Base-by-base conservation (phyloP, 2,329 filamentous ascomycete genomes). In the Stagonosporopsis vannaccii region DNA sequence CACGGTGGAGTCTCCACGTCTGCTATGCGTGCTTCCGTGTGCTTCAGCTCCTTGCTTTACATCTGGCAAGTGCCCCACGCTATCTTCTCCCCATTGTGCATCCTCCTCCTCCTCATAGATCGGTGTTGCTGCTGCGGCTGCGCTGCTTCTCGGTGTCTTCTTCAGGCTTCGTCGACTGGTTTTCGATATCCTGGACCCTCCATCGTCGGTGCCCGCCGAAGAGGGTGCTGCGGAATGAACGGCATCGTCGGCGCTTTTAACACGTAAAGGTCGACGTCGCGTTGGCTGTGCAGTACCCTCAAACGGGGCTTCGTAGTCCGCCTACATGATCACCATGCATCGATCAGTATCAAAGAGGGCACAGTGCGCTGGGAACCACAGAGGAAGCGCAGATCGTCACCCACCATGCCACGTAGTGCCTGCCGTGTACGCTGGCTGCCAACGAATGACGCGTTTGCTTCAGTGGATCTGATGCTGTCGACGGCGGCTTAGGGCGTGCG, bases 21-120 rank as follows among this genome's bases (percentile, higher is more conserved):
- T 66, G 58, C 43, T 15, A 23, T 52, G 40, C 57, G 43, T 68
- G 54, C 51, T 61, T 48, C 76, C 74, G 49, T 66, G 75, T 9
- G 66, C 67, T 60, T 80, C 78, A 42, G 72, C 62, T 66, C 79
- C 79, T 35, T 75, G 76, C 61, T 68, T 65, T 19, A 80, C 72
- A 49, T 70, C 75, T 35, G 79, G 76, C 37, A 77, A 68, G 65
- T 75, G 79, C 26, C 66, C 67, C 19, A 50, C 41, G 1, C 49
- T 58, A 47, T 69, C 68, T 36, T 63, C 67, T 19, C 62, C 62
- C 41, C 60, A 57, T 2, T 66, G 58, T 3, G 51, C 23, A 22
- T 62, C 53, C 20, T 61, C 58, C n/a, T 61, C 58, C n/a, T 67
- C 62, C 23, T 58, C 60, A 35, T 51, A 47, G 17, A 49, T 56